Base-by-base conservation (phyloP, 1,284 basidiomycete species). In the Microbotryum scabiosae region DNA sequence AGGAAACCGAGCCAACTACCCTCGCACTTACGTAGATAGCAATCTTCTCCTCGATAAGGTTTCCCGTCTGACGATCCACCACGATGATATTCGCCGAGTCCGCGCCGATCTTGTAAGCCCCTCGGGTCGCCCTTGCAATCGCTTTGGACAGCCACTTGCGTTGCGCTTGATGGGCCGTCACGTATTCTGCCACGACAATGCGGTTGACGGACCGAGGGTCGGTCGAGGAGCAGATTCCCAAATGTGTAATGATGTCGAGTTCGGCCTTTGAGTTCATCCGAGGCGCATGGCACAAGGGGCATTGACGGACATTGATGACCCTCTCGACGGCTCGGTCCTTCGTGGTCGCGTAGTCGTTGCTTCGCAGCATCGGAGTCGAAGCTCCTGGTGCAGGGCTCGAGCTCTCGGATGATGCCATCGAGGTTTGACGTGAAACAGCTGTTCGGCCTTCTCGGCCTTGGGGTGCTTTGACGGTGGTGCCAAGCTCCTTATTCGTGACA, bases 31-130 rank as follows among this genome's bases (percentile, higher is more conserved):
- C 91, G 73, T 97, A 97, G 4, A 92, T 88, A 73, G 92, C 87
- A 75, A 94, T 96, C 79, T 97, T 97, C 77, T 98, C 96, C 76
- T 98, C 96, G 71, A 94, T 86, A 61, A 97, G 74, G 74, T 91
- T 88, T 0, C 96, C 94, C 2, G 90, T 93, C 71, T 83, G 74
- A 16, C 92, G 80, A 73, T 96, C 90, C 77, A 96, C 91, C 0
- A 96, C 90, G 63, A 97, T 68, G 66, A 97, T 97, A 73, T 97
- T 97, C 54, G 92, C 94, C 55, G 87, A 90, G 71, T 93, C 89
- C 87, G 92, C 93, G 8, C 93, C 93, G 32, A 97, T 82, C 67
- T 83, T 84, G 77, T 97, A 97, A 65, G 87, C 82, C 2, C 93
- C 93, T 63, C 82, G 82, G 0, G 86, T 86, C 3, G 67, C 68